Percentiles rank a stretch among this genome's conserved stretches.
phyloP scores from a whole-genome alignment of 768 basidiomycete genomes.

The Suillus subaureus region DNA sequence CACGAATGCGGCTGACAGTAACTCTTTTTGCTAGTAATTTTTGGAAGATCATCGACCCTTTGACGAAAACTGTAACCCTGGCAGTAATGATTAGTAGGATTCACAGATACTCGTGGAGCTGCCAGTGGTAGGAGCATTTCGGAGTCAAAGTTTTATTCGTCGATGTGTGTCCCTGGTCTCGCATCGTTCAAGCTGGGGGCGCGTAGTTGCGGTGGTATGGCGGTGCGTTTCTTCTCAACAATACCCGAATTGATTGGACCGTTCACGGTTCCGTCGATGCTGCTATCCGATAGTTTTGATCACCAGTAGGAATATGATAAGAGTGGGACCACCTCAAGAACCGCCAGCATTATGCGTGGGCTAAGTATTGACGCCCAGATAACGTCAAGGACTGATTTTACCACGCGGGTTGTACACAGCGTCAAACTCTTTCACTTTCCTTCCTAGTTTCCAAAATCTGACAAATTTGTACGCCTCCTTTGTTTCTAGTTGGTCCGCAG shows the following conservation, averaged over 20 bases:
- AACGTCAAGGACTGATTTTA: neutral
- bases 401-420: neutral
- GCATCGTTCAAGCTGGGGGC: neutral
- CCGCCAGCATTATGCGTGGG: too few relatives aligned
- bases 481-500: neutral
- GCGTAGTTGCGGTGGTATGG: neutral
- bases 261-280: neutral
- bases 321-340: neutral
- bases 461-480: too few relatives aligned
- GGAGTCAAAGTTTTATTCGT: neutral
- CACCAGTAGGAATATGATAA: neutral
- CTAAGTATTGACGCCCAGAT: neutral
- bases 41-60: neutral
- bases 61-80: too few relatives aligned
- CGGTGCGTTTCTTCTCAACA: neutral
- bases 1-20: neutral
- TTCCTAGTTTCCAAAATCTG: neutral
- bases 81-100: neutral
- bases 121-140: neutral
- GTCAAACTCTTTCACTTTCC: neutral
- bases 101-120: neutral
- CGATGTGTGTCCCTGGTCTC: neutral
- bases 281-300: neutral
- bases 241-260: neutral
- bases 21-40: neutral